Evolutionary conservation across 495 filamentous ascomycete species (phyloP), one percentile per base, ranked within the genome.

Genomic region (Xylaria longipes): DNA sequence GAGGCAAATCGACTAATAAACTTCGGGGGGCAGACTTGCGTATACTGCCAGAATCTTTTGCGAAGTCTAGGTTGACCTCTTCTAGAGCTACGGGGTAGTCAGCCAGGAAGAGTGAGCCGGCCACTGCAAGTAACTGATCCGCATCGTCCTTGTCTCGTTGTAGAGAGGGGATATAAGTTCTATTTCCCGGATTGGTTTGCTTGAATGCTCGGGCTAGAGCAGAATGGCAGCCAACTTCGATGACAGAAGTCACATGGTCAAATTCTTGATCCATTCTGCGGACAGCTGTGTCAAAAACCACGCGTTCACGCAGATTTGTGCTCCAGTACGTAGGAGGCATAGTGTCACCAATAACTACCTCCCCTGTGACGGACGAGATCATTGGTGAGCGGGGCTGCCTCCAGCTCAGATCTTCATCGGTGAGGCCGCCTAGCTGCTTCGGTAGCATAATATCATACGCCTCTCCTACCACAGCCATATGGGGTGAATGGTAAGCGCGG

Each of bases 221-320:
- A 6, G 81, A 79, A 71, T 90, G 88, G 54, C 89, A 87, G 0
- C 89, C 88, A 25, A 89, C 74, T 65, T 90, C 88, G 3, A 89
- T 62, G 15, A 68, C 43, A 63, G 52, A n/a, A 41, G 71, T 70
- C 22, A 71, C 46, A 33, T 31, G 14, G 3, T 72, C 69, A 22
- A 63, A 70, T 2, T 57, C 50, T 20, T 71, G 46, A 29, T 76
- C 56, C 35, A 74, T 8, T 22, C 39, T 60, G 22, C 72, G 41
- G 33, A 81, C 75, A 71, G 83, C 84, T 12, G 80, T 68, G 1
- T 78, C 67, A 69, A 87, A 89, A 12, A 79, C 76, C 0, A 89
- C 87, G 1, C 80, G 82, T 12, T 79, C 81, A 8, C 79, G 74
- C 41, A 89, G 73, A 64, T 89, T 88, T 14, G 74, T 65, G 6